These are phyloP conservation scores for Glycyrrhiza uralensis DNA, from an alignment of 306 rosid genomes.

Conservation along the genomic window DNA sequence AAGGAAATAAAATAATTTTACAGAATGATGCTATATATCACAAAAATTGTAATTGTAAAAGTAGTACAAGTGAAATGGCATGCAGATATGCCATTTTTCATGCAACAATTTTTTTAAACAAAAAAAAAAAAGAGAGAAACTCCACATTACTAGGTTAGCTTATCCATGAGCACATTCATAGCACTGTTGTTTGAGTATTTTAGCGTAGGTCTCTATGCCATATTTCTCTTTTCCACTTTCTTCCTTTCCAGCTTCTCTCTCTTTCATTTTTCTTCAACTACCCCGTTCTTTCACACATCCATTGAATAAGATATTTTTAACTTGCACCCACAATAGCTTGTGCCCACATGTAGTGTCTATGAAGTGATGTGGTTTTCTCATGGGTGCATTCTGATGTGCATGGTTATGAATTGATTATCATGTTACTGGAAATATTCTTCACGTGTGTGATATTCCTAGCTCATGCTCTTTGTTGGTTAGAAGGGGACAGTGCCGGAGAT, in stretches of 20 bases:
- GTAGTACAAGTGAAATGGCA: background rate
- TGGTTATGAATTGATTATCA: background rate
- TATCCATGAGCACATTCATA: background rate
- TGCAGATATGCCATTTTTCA: background rate
- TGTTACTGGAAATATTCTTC: background rate
- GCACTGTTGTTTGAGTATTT: background rate
- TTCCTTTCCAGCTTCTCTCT: background rate
- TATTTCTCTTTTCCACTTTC: background rate
- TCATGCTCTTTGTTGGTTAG: background rate
- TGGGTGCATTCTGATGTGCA: background rate
- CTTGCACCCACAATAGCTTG: background rate
- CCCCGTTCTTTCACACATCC: background rate
- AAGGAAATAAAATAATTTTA: background rate
- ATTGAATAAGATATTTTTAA: background rate
- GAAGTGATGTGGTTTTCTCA: background rate
- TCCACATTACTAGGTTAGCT: background rate
- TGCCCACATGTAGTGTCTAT: background rate
- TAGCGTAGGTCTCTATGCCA: background rate
- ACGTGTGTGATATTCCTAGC: background rate
- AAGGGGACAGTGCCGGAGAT: background rate
- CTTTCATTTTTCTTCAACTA: background rate
- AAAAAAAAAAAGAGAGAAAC: background rate
- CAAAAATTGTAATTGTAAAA: background rate
- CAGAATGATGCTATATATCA: background rate
- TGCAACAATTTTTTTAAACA: background rate